Percentiles rank a stretch among this genome's conserved stretches.
These are phyloP conservation scores for Parsonsia alboflavescens DNA, from an alignment of 257 asterid species.

Conservation along the genomic window DNA sequence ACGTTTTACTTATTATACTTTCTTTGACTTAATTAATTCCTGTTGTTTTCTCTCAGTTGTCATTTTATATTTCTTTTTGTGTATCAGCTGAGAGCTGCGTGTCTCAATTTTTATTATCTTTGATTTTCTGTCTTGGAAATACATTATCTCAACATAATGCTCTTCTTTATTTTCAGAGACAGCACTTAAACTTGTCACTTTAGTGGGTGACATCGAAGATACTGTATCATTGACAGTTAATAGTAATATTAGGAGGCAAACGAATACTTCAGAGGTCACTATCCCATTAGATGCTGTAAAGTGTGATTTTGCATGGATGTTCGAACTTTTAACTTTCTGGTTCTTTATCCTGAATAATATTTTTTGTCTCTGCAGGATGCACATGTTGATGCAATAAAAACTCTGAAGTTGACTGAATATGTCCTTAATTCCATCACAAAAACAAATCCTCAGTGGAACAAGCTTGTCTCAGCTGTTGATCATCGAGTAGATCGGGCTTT, in stretches of 20 bases:
- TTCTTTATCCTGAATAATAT: constrained; percentile 6
- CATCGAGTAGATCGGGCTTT: constrained; percentile 94
- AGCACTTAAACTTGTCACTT: constrained; percentile 72
- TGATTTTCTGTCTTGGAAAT: not conserved
- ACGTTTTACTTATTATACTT: not conserved
- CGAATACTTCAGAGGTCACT: constrained; percentile 63
- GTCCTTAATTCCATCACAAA: constrained; percentile 57
- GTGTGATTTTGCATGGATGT: not conserved
- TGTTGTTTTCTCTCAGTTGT: not conserved
- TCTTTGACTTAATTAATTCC: not conserved
- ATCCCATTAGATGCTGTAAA: constrained; percentile 1
- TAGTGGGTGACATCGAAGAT: constrained; percentile 93
- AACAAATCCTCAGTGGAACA: constrained; percentile 75
- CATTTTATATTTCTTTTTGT: not conserved
- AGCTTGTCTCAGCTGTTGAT: constrained; percentile 86
- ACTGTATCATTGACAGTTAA: constrained; percentile 72
- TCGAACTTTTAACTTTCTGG: not conserved
- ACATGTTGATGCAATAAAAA: constrained; percentile 53
- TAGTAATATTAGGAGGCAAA: constrained; percentile 53
- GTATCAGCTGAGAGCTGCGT: not conserved
- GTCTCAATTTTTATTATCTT: not conserved
- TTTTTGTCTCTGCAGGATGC: constrained; percentile 45
- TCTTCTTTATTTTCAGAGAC: constrained; percentile 57
- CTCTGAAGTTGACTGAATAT: constrained; percentile 65
- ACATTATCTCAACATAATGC: constrained; percentile 4